Evolutionary conservation across 2,329 filamentous ascomycete genomes (phyloP).

Genomic region (Parastagonospora avenae): DNA sequence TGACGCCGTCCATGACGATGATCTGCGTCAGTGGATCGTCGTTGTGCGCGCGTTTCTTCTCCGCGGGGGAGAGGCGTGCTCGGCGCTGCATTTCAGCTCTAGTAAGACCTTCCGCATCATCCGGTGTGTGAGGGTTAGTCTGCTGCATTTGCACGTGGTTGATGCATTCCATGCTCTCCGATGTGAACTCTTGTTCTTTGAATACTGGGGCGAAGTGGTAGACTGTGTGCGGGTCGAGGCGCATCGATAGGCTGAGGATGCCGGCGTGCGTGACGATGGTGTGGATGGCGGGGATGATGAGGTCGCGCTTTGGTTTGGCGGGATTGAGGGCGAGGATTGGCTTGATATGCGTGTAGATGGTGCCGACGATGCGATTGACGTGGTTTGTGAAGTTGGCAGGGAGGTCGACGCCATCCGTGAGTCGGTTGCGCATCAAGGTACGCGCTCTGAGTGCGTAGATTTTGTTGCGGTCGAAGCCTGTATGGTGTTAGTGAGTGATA

Average conservation of each 20-base stretch:
- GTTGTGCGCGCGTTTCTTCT: constrained; percentile 12
- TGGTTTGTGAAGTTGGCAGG: constrained; percentile 32
- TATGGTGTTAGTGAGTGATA: constrained; percentile 1
- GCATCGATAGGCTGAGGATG: constrained; percentile 32
- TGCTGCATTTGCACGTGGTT: constrained; percentile 19
- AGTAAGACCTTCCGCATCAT: not conserved
- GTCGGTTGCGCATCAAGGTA: not conserved
- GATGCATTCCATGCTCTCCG: constrained; percentile 23
- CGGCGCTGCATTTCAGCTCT: constrained; percentile 2
- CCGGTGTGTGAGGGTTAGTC: constrained; percentile 1
- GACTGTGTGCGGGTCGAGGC: constrained; percentile 26
- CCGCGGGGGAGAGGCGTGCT: not conserved
- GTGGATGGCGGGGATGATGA: constrained; percentile 9
- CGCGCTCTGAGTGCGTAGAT: constrained; percentile 15
- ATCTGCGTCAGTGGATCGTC: constrained; percentile 30
- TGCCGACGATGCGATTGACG: constrained; percentile 16
- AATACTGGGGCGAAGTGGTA: constrained; percentile 33
- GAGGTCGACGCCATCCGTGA: constrained; percentile 6
- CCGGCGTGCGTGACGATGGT: constrained; percentile 22
- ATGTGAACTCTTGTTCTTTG: constrained; percentile 32
- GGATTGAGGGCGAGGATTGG: constrained; percentile 21
- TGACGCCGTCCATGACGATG: constrained; percentile 23
- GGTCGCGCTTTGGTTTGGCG: not conserved
- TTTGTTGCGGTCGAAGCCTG: constrained; percentile 28
- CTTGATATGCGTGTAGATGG: constrained; percentile 25